Percentiles rank a stretch among this genome's conserved stretches.
Evolutionary conservation across 768 basidiomycete genomes (phyloP).

Genomic region (Termitomyces sp.): DNA sequence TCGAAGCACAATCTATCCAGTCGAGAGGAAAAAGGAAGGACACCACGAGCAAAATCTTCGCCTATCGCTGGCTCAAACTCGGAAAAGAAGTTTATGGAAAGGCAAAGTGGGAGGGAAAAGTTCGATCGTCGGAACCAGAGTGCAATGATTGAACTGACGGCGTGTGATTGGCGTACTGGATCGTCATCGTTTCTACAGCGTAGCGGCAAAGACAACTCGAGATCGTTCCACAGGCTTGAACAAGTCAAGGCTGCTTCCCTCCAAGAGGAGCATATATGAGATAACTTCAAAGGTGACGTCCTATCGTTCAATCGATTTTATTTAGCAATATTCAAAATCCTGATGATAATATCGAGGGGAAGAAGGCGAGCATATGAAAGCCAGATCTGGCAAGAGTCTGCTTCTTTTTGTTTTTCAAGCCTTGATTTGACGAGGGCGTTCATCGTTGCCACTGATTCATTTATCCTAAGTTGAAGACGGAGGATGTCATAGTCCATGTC

Average conservation of each 20-base stretch:
- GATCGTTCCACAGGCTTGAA: not conserved
- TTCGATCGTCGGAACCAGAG: not conserved
- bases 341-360: not conserved
- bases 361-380: not conserved
- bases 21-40: not conserved
- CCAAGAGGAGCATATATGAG: not conserved
- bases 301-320: not conserved
- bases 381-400: not conserved
- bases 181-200: not conserved
- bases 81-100: not conserved
- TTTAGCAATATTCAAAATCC: not conserved
- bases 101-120: not conserved
- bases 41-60: not conserved
- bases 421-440: not conserved
- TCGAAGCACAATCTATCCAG: not conserved
- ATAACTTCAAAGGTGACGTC: not conserved
- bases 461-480: constrained; percentile 1
- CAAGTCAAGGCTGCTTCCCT: not conserved
- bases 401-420: not conserved
- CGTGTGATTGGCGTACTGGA: not conserved
- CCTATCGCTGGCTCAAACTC: not conserved
- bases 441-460: not conserved
- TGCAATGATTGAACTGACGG: not conserved
- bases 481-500: not conserved
- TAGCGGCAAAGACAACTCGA: not conserved